A percentile compares a stretch with the other conserved stretches of the same genome.
Evolutionary conservation across 2,329 filamentous ascomycete genomes (phyloP).

Genomic region (Helminthosporium solani): DNA sequence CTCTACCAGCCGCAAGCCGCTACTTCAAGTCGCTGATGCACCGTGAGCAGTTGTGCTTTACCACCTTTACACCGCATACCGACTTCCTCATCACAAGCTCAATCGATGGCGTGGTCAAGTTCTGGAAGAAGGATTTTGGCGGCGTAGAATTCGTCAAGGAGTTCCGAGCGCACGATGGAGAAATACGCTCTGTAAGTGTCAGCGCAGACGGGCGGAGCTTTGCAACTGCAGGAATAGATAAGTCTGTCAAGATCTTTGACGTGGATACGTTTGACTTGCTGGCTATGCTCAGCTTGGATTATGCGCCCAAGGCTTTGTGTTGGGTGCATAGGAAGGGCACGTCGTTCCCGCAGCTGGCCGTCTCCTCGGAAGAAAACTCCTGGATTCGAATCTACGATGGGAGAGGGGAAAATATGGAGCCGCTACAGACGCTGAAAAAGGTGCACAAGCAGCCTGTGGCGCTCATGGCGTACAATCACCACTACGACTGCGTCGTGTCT

Average conservation of each 20-base stretch:
- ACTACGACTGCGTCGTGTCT: conserved; percentile 87
- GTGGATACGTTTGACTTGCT: conserved; percentile 71
- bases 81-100: conserved; percentile 96
- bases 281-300: conserved; percentile 72
- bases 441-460: conserved; percentile 82
- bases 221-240: conserved; percentile 79
- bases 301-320: conserved; percentile 75
- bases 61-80: conserved; percentile 83
- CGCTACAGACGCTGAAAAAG: conserved; percentile 73
- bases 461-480: conserved; percentile 85
- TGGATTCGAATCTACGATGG: conserved; percentile 85
- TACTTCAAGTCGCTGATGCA: conserved; percentile 99
- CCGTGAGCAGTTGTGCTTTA: conserved; percentile 87
- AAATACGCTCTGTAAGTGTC: conserved; percentile 79
- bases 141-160: conserved; percentile 98
- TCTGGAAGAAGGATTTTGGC: conserved; percentile 93
- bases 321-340: conserved; percentile 86
- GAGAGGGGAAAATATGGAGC: conserved; percentile 73
- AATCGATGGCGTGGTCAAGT: conserved; percentile 94
- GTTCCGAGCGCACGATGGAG: conserved; percentile 85
- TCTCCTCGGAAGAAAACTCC: conserved; percentile 73
- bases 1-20: conserved; percentile 74
- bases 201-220: conserved; percentile 92
- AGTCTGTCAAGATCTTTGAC: conserved; percentile 75
- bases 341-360: conserved; percentile 81